These are phyloP conservation scores for Nakazawaea wickerhamii DNA, from an alignment of 805 yeast species.

Conservation along the genomic window DNA sequence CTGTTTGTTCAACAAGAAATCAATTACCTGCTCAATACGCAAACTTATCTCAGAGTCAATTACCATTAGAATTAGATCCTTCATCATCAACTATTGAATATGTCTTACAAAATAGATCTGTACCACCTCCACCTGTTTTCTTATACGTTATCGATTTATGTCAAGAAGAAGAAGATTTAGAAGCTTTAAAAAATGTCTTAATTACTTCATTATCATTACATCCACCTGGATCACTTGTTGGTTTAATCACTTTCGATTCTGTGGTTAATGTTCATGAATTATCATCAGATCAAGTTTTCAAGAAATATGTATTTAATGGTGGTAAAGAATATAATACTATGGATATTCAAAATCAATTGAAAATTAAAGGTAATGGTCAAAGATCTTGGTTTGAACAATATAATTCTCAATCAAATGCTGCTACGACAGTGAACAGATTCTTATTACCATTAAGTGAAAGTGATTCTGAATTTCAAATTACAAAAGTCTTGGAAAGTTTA, in stretches of 20 bases:
- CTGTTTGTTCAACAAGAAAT: slow-evolving; percentile 73
- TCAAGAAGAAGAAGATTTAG: slow-evolving; percentile 82
- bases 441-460: slow-evolving; percentile 29
- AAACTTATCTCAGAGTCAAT: slow-evolving; percentile 64
- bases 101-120: slow-evolving; percentile 54
- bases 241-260: slow-evolving; percentile 84
- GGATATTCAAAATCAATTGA: slow-evolving; percentile 31
- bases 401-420: slow-evolving; percentile 23
- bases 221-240: slow-evolving; percentile 87
- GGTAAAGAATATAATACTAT: slow-evolving; percentile 63
- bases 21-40: slow-evolving; percentile 80
- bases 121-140: slow-evolving; percentile 80
- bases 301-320: slow-evolving; percentile 83
- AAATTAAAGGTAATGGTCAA: slow-evolving; percentile 30
- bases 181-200: slow-evolving; percentile 76
- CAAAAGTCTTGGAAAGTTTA: slow-evolving; percentile 72
- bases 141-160: slow-evolving; percentile 83
- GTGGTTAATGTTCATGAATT: slow-evolving; percentile 88
- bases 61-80: slow-evolving; percentile 75
- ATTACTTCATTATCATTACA: slow-evolving; percentile 68
- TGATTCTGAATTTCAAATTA: slow-evolving; percentile 74
- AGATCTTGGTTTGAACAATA: slow-evolving; percentile 36
- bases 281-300: slow-evolving; percentile 59
- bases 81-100: slow-evolving; percentile 79
- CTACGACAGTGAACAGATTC: slow-evolving; percentile 35